phyloP scores from a whole-genome alignment of 139 green algal species.

The Coccomyxa sp. region DNA sequence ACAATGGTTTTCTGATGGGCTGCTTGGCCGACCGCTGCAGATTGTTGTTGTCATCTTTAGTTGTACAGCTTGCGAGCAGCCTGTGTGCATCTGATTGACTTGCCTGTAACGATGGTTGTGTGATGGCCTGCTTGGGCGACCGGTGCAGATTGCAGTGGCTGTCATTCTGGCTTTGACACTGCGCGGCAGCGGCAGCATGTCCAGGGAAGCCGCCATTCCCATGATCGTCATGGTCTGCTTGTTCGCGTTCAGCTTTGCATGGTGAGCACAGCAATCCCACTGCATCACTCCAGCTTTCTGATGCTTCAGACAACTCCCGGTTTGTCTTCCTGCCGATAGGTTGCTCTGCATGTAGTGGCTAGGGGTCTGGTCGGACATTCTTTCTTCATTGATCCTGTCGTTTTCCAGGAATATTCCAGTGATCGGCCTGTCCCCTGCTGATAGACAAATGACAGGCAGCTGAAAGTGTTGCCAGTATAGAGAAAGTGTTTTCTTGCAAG shows the following conservation, averaged over 20 bases:
- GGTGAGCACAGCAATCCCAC: conserved; percentile 21
- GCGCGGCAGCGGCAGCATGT: conserved; percentile 8
- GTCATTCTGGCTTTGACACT: background rate
- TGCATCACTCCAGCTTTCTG: background rate
- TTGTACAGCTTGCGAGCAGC: background rate
- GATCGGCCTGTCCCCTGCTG: background rate
- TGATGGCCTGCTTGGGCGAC: background rate
- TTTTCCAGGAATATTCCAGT: background rate
- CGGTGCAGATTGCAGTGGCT: background rate
- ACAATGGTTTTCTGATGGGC: background rate
- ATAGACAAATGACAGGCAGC: background rate
- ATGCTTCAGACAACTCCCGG: background rate
- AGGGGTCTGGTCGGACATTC: background rate
- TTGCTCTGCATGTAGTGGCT: background rate
- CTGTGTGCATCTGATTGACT: background rate
- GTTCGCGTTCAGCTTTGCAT: conserved; percentile 65
- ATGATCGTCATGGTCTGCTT: conserved; percentile 63
- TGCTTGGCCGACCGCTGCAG: background rate
- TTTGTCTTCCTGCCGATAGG: background rate
- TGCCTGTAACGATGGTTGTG: background rate
- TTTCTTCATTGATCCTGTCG: background rate
- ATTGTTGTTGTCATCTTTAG: background rate
- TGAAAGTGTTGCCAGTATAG: background rate
- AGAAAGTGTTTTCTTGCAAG: background rate
- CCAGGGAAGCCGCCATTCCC: conserved; percentile 13